Percentiles rank a stretch among this genome's conserved stretches.
Conservation (phyloP, 495 filamentous ascomycete species). For the Aspergillus diversus region DNA sequence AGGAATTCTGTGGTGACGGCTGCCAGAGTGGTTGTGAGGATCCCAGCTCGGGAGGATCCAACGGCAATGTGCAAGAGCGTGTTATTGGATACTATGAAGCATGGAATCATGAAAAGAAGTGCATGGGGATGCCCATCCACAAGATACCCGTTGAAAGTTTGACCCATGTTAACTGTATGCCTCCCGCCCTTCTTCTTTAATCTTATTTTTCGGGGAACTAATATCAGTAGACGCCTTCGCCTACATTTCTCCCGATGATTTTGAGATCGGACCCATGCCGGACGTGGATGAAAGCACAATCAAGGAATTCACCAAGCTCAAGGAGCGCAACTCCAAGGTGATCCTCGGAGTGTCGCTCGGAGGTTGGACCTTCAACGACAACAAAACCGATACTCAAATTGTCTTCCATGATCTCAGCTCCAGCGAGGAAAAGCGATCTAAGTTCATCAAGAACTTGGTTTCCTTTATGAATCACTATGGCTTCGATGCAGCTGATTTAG, state of each 20-base stretch:
- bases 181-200: neutral
- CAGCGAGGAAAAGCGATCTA: slow-evolving; percentile 25
- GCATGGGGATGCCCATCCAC: slow-evolving; percentile 7
- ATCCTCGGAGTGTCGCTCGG: slow-evolving; percentile 11
- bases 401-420: slow-evolving; percentile 26
- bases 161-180: slow-evolving; percentile 12
- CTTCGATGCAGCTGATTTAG: slow-evolving; percentile 58
- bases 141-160: slow-evolving; percentile 17
- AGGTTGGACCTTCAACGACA: slow-evolving; percentile 20
- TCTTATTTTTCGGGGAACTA: neutral
- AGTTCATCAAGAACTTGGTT: slow-evolving; percentile 41
- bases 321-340: slow-evolving; percentile 2
- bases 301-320: slow-evolving; percentile 7
- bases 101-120: slow-evolving; percentile 3
- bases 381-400: neutral
- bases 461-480: slow-evolving; percentile 44
- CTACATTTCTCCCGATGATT: slow-evolving; percentile 10
- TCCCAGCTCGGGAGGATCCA: neutral
- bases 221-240: slow-evolving; percentile 3
- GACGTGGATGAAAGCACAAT: neutral
- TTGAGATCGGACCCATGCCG: slow-evolving; percentile 8
- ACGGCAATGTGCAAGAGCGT: neutral
- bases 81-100: slow-evolving; percentile 21
- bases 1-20: slow-evolving; percentile 47
- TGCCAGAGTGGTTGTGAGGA: slow-evolving; percentile 22